phyloP scores from a whole-genome alignment of 2,329 filamentous ascomycete species.

The Fusarium sp. region DNA sequence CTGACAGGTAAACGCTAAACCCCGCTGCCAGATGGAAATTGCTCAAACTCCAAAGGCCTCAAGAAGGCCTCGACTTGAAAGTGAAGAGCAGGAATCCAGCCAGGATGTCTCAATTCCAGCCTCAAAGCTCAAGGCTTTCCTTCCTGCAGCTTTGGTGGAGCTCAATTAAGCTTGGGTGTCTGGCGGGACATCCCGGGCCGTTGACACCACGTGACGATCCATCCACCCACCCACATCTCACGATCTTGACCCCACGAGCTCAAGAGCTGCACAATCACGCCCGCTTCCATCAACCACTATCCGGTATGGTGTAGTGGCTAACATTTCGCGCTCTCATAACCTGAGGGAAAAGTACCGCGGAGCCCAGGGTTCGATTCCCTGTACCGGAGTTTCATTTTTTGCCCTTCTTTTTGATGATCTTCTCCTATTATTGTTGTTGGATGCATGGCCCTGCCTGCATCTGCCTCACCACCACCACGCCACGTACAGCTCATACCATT shows the following conservation, averaged over 20 bases:
- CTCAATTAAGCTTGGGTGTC: not conserved
- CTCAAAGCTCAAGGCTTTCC: conserved; percentile 7
- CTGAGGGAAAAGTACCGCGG: not conserved
- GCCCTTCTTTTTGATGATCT: not conserved
- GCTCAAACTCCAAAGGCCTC: not conserved
- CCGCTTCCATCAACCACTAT: conserved; percentile 2
- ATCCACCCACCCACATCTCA: not conserved
- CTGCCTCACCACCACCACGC: conserved; percentile 11
- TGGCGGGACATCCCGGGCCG: not conserved
- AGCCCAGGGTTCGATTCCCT: conserved; percentile 1
- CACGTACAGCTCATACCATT: conserved; percentile 18
- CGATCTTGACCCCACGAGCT: not conserved
- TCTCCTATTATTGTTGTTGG: not conserved
- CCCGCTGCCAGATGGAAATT: not conserved
- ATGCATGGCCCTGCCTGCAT: conserved; percentile 16
- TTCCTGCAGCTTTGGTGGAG: conserved; percentile 25
- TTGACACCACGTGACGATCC: not conserved
- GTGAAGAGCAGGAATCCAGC: not conserved
- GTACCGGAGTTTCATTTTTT: conserved; percentile 7
- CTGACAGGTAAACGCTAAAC: conserved; percentile 1
- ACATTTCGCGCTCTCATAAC: conserved; percentile 49
- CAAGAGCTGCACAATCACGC: not conserved
- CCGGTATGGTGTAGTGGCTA: conserved; percentile 51
- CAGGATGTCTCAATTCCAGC: not conserved
- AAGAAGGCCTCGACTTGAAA: not conserved